Percentiles rank a stretch among this genome's conserved stretches.
These are phyloP conservation scores for Cladophialophora immunda DNA, from an alignment of 2,329 filamentous ascomycete species.

Conservation along the genomic window DNA sequence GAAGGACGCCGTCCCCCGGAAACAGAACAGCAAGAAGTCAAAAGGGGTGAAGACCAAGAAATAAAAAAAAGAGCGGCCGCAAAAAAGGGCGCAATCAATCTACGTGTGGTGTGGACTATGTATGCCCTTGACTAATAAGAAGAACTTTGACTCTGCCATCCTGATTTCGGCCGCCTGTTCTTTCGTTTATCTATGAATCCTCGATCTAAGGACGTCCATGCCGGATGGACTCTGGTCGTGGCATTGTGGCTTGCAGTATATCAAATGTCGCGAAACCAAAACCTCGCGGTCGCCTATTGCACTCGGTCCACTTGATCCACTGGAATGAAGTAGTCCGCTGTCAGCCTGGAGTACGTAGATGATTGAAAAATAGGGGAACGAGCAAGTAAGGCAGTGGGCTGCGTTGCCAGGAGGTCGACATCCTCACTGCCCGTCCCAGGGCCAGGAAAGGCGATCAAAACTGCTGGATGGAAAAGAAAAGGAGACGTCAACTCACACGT, in stretches of 20 bases:
- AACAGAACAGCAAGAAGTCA: conserved; percentile 10
- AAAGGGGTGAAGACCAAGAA: conserved; percentile 2
- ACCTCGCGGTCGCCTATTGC: neutral
- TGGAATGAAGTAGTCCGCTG: neutral
- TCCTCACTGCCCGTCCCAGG: neutral
- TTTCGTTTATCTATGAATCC: neutral
- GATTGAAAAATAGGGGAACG: neutral
- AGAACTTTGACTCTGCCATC: neutral
- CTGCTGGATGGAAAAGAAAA: neutral
- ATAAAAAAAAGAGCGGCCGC: neutral
- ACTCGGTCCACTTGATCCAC: neutral
- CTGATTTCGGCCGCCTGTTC: neutral
- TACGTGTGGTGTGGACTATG: no score
- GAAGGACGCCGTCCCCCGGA: neutral
- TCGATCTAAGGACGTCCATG: neutral
- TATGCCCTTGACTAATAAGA: neutral
- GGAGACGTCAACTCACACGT: neutral
- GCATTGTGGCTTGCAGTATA: no score
- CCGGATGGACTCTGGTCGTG: neutral
- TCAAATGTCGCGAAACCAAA: no score
- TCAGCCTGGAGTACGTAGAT: neutral
- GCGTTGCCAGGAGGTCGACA: neutral
- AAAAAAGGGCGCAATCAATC: no score
- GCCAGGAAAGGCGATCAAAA: neutral
- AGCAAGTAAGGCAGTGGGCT: neutral